Evolutionary conservation across 1,284 basidiomycete species (phyloP), one percentile per base, ranked within the genome.

Genomic region (Peniophora sp.): DNA sequence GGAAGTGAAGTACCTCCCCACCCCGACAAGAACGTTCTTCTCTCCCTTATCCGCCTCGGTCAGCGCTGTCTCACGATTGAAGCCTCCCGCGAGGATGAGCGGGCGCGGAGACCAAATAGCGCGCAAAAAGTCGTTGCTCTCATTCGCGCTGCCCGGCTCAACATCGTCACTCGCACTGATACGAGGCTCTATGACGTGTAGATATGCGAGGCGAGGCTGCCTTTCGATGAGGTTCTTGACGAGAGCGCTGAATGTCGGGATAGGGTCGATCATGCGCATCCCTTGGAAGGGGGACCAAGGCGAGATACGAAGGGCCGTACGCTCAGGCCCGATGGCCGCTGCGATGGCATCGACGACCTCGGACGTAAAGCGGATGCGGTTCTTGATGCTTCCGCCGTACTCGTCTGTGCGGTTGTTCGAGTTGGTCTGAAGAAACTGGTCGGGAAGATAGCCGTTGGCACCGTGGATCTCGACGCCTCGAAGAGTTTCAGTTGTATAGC

Each of bases 281-380:
- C 71, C 72, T 51, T 75, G 61, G 56, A 61, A 69, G 1, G 52
- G 54, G 48, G 65, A 66, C 71, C 74, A 84, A 0, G 83, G 83
- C 45, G 75, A 74, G 41, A 81, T 54, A 11, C 81, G 69, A 53
- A 85, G 72, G 2, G 68, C 77, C 2, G 73, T 70, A 39, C 68
- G 62, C 32, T 67, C 61, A 23, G 59, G 56, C 0, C 74, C 74
- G 9, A 77, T 56, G 16, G 63, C 69, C 2, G 63, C 50, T 0
- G 57, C 59, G 2, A 77, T 58, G 1, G 67, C 69, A 24, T 74
- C 69, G 20, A 77, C 61, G 10, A 78, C 69, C 56, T 70, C 68
- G 49, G 79, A 64, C 0, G 66, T 62, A 52, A 83, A 81, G n/a
- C 74, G 64, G 58, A 24, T 70, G 68, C 53, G 75, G 70, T 12